Evolutionary conservation across 495 filamentous ascomycete species (phyloP).

Genomic region (Aspergillus indologenus): DNA sequence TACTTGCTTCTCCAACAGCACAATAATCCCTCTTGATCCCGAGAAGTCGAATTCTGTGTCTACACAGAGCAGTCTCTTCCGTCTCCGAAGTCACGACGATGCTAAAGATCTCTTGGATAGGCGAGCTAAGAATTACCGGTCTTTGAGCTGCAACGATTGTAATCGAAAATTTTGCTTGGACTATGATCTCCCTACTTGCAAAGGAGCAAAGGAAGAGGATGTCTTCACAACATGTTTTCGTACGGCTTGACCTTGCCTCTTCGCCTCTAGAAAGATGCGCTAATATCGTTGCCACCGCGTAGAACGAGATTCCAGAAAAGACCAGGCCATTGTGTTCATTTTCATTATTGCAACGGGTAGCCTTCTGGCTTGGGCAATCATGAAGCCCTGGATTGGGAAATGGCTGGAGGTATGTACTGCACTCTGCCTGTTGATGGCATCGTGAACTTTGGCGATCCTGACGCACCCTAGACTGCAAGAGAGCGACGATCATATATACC

Average conservation of each 20-base stretch:
- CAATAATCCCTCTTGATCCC: slow-evolving; percentile 63
- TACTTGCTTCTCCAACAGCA: slow-evolving; percentile 87
- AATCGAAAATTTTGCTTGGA: slow-evolving; percentile 86
- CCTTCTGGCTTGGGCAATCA: slow-evolving; percentile 73
- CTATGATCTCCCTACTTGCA: slow-evolving; percentile 83
- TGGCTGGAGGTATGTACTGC: slow-evolving; percentile 50
- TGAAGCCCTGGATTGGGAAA: slow-evolving; percentile 61
- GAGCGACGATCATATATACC: slow-evolving; percentile 47
- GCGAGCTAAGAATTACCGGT: slow-evolving; percentile 34
- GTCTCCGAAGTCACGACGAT: slow-evolving; percentile 23
- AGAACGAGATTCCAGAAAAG: slow-evolving; percentile 86
- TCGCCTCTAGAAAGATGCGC: background rate
- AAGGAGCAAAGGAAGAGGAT: slow-evolving; percentile 79
- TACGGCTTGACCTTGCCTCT: slow-evolving; percentile 32
- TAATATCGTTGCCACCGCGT: slow-evolving; percentile 23
- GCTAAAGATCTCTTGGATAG: slow-evolving; percentile 14
- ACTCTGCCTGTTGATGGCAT: background rate
- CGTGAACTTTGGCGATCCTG: slow-evolving; percentile 3
- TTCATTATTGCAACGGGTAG: slow-evolving; percentile 88
- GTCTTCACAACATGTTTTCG: slow-evolving; percentile 89
- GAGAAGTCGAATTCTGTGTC: slow-evolving; percentile 25
- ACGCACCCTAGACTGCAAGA: slow-evolving; percentile 34
- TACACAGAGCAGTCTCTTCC: slow-evolving; percentile 24
- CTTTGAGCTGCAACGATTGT: slow-evolving; percentile 73
- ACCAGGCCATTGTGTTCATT: slow-evolving; percentile 84